phyloP scores from a whole-genome alignment of 2,329 filamentous ascomycete genomes.

The Fusarium sp. region DNA sequence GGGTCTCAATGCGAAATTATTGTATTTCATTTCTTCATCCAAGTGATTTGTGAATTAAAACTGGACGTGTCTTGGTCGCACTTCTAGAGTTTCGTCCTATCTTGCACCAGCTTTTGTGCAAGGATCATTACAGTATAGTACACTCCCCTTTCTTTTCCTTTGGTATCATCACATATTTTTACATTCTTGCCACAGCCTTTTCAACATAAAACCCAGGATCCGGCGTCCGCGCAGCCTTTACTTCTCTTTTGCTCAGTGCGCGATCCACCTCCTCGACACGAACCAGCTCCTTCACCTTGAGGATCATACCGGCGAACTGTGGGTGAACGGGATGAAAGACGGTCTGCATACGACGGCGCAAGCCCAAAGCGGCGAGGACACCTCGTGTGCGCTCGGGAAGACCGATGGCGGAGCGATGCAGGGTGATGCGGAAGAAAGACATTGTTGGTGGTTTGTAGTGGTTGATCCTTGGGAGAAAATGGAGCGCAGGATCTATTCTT shows the following conservation, averaged over 20 bases:
- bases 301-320: constrained; percentile 87
- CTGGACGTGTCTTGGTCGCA: constrained; percentile 3
- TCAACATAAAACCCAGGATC: constrained; percentile 85
- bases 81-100: constrained; percentile 4
- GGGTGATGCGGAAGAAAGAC: constrained; percentile 90
- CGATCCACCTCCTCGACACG: constrained; percentile 79
- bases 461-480: neutral
- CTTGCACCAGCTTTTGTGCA: constrained; percentile 36
- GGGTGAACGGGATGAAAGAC: constrained; percentile 88
- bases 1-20: neutral
- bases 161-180: neutral
- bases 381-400: constrained; percentile 81
- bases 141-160: constrained; percentile 20
- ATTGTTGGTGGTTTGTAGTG: constrained; percentile 52
- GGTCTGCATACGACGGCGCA: constrained; percentile 84
- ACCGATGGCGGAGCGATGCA: constrained; percentile 89
- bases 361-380: constrained; percentile 84
- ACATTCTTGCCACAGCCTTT: constrained; percentile 52
- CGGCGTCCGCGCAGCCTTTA: constrained; percentile 76
- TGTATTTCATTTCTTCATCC: neutral
- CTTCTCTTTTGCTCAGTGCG: constrained; percentile 70
- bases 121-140: constrained; percentile 47
- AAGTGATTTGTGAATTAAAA: neutral
- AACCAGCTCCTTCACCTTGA: constrained; percentile 93
- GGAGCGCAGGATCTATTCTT: constrained; percentile 16